Evolutionary conservation across 1,284 basidiomycete species (phyloP).

Genomic region (Cryptococcus depauperatus): DNA sequence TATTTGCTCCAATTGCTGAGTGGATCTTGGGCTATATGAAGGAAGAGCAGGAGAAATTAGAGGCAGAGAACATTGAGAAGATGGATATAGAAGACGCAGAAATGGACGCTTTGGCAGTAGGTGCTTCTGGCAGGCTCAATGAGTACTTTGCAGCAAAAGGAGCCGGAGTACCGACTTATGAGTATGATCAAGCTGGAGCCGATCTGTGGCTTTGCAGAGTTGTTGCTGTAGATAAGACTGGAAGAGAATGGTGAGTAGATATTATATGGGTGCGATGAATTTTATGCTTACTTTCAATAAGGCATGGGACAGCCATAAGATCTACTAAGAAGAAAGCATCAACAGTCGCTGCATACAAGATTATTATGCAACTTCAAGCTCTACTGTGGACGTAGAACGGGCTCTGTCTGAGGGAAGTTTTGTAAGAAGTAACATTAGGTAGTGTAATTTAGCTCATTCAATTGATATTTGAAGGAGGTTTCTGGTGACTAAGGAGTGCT

Average conservation of each 20-base stretch:
- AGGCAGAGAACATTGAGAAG: neutral
- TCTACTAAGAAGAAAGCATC: slow-evolving; percentile 24
- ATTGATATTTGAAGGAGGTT: too few relatives aligned
- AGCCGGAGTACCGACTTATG: slow-evolving; percentile 15
- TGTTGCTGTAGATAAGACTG: slow-evolving; percentile 11
- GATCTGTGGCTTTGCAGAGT: slow-evolving; percentile 17
- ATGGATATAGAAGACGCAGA: slow-evolving; percentile 6
- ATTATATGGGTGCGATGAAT: neutral
- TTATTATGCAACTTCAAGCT: slow-evolving; percentile 19
- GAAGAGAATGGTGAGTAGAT: slow-evolving; percentile 18
- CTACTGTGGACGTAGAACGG: too few relatives aligned
- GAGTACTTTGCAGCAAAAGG: slow-evolving; percentile 19
- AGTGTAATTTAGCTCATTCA: too few relatives aligned
- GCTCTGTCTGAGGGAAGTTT: too few relatives aligned
- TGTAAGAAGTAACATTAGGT: too few relatives aligned
- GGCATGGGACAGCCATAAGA: slow-evolving; percentile 21
- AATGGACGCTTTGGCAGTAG: slow-evolving; percentile 11
- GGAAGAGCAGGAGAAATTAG: slow-evolving; percentile 9
- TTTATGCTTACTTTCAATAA: slow-evolving; percentile 1
- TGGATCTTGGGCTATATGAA: slow-evolving; percentile 19
- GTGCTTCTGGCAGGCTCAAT: slow-evolving; percentile 21
- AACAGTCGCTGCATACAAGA: slow-evolving; percentile 29
- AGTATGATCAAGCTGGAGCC: neutral
- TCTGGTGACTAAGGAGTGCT: too few relatives aligned
- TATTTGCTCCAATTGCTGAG: slow-evolving; percentile 30